Evolutionary conservation across 2,329 filamentous ascomycete species (phyloP), one percentile per base, ranked within the genome.

Genomic region (Plectosphaerella sp.): DNA sequence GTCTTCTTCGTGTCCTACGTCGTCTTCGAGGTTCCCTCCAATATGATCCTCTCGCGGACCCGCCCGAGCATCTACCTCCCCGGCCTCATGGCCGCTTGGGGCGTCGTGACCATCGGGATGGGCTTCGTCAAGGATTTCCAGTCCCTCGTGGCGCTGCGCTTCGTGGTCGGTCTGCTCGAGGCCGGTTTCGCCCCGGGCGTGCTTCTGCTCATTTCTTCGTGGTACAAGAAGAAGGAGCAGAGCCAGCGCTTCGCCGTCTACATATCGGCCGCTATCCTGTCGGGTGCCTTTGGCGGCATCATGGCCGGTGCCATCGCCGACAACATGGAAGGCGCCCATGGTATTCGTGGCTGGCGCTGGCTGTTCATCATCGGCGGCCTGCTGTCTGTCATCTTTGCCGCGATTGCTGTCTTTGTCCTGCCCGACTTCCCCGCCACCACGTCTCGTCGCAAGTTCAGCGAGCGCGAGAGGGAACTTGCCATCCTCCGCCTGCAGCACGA

Each of bases 361-460:
- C 62, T 78, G 0, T 80, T 79, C 52, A 74, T 77, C 33, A 64
- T 73, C 0, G 74, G 77, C 52, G 73, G 74, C 2, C 62, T 72
- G 12, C 70, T 77, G 46, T 57, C 58, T 3, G 50, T 60, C 2
- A 43, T 55, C 4, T 54, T 60, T 15, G 56, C 57, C 1, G 36
- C 45, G 2, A 10, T 54, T 16, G 53, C 56, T 0, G 51, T 41
- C 0, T 47, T 58, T 36, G 36, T 56, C 3, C 52, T 59, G 1
- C 57, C 57, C 0, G 57, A 59, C 18, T 59, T 53, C 50, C 57
- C 58, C 1, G 50, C 56, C 4, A 55, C 54, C 4, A 58, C 56
- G 28, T 86, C 36, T 82, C 86, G 67, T 87, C 87, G 47, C 3
- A 79, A 64, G 1, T 88, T 89, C 61, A 78, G 74, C 0, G 73